Percentiles rank a stretch among this genome's conserved stretches.
These are phyloP conservation scores for Eucalyptus albens DNA, from an alignment of 345 rosid genomes.

Conservation along the genomic window DNA sequence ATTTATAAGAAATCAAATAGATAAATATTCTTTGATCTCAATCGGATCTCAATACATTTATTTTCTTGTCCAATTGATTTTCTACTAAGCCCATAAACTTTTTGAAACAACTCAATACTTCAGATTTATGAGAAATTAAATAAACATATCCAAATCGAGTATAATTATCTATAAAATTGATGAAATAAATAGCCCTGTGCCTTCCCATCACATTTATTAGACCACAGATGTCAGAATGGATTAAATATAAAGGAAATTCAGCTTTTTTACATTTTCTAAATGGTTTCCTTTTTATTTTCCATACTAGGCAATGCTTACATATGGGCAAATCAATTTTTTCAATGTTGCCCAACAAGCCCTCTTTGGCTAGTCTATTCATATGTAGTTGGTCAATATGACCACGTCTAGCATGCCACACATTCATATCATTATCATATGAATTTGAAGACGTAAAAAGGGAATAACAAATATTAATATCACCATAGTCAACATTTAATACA, in stretches of 20 bases:
- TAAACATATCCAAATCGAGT: too few species aligned
- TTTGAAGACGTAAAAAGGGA: rapidly evolving
- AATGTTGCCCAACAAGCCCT: rapidly evolving
- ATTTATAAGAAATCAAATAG: too few species aligned
- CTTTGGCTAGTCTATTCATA: too few species aligned
- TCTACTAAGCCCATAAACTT: rapidly evolving
- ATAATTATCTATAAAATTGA: too few species aligned
- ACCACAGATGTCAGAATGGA: rapidly evolving
- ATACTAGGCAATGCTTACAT: rapidly evolving
- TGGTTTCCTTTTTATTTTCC: rapidly evolving
- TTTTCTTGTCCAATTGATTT: too few species aligned
- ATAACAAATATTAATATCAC: too few species aligned
- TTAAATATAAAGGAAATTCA: too few species aligned
- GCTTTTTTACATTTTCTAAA: rapidly evolving
- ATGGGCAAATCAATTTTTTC: rapidly evolving
- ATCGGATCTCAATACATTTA: too few species aligned
- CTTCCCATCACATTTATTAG: rapidly evolving
- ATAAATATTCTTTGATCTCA: rapidly evolving
- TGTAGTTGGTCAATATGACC: rapidly evolving
- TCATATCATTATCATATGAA: too few species aligned
- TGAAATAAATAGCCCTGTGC: rapidly evolving
- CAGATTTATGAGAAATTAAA: too few species aligned
- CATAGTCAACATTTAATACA: rapidly evolving
- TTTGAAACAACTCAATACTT: rapidly evolving
- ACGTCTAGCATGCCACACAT: too few species aligned